A percentile compares a stretch with the other conserved stretches of the same genome.
These are phyloP conservation scores for Podila epigama DNA, from an alignment of 192 early-diverging fungal species.

Conservation along the genomic window DNA sequence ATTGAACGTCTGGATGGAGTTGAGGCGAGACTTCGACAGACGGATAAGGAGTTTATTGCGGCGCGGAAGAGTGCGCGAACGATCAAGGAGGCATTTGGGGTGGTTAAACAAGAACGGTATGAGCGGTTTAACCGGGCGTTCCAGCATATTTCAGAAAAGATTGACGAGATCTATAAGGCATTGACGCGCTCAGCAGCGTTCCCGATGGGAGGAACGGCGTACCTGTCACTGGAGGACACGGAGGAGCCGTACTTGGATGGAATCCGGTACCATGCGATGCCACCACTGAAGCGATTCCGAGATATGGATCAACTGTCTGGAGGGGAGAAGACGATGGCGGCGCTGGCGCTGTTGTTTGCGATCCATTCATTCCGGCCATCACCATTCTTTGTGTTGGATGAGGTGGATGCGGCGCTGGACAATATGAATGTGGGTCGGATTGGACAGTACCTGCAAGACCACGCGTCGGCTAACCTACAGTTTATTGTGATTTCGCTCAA, in stretches of 20 bases:
- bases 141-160: slow-evolving; percentile 87
- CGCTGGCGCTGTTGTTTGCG: slow-evolving; percentile 95
- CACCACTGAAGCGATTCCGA: slow-evolving; percentile 98
- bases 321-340: slow-evolving; percentile 98
- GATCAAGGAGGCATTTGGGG: slow-evolving; percentile 84
- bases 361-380: slow-evolving; percentile 93
- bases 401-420: slow-evolving; percentile 98
- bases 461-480: slow-evolving; percentile 76
- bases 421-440: slow-evolving; percentile 95
- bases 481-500: slow-evolving; percentile 99
- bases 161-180: slow-evolving; percentile 97
- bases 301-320: slow-evolving; percentile 99
- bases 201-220: slow-evolving; percentile 94
- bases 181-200: slow-evolving; percentile 87
- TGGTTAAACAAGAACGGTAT: slow-evolving; percentile 82
- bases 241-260: slow-evolving; percentile 96
- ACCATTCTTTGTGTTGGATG: slow-evolving; percentile 99
- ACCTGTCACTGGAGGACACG: slow-evolving; percentile 89
- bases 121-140: slow-evolving; percentile 83
- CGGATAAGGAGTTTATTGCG: slow-evolving; percentile 84
- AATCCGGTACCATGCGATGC: slow-evolving; percentile 99
- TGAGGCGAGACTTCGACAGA: slow-evolving; percentile 76
- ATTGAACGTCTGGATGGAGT: slow-evolving; percentile 87
- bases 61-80: slow-evolving; percentile 81
- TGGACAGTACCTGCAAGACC: slow-evolving; percentile 86